These are phyloP conservation scores for Xylariales sp. DNA, from an alignment of 2,329 filamentous ascomycete genomes.

Conservation along the genomic window DNA sequence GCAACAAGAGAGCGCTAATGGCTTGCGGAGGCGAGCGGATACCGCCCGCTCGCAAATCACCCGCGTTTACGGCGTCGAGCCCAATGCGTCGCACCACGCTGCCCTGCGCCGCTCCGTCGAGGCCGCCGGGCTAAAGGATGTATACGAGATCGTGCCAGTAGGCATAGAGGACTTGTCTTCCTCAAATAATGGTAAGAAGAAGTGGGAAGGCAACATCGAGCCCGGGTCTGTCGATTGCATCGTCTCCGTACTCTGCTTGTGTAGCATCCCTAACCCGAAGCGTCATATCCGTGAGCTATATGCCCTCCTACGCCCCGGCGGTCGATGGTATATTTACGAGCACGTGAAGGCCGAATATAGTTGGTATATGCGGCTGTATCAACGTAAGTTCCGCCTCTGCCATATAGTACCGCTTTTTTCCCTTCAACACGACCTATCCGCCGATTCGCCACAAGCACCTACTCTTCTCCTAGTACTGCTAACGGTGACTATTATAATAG, in stretches of 20 bases:
- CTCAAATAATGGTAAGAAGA: constrained; percentile 38
- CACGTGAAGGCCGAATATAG: constrained; percentile 61
- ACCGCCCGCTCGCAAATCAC: constrained; percentile 49
- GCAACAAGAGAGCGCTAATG: too few relatives aligned
- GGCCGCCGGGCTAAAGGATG: constrained; percentile 63
- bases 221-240: constrained; percentile 68
- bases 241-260: constrained; percentile 70
- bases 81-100: constrained; percentile 65
- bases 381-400: constrained; percentile 56
- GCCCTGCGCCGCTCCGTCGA: constrained; percentile 60
- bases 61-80: constrained; percentile 72
- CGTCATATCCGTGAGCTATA: constrained; percentile 67
- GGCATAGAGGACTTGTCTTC: constrained; percentile 68
- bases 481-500: constrained; percentile 47
- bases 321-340: constrained; percentile 72
- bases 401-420: not conserved
- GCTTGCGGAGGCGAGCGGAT: constrained; percentile 2
- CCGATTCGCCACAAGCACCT: not conserved
- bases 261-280: constrained; percentile 71
- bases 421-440: not conserved
- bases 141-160: constrained; percentile 68
- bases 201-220: constrained; percentile 60
- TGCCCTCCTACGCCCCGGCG: constrained; percentile 68
- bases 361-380: constrained; percentile 59
- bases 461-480: not conserved